Evolutionary conservation across 345 rosid genomes (phyloP).

Genomic region (Noccaea caerulescens): DNA sequence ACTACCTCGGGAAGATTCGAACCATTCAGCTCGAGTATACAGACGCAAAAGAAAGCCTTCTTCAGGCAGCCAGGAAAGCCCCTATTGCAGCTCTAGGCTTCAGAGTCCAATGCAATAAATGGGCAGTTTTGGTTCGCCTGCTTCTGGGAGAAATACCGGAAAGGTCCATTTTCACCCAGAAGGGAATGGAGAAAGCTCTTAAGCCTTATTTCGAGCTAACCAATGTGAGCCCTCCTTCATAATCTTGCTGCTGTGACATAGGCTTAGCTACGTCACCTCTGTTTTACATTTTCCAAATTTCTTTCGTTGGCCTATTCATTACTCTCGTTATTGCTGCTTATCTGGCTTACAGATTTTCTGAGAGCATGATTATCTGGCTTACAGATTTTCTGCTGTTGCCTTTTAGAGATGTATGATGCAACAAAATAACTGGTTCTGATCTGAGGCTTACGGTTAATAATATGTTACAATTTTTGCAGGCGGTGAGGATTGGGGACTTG

Average conservation of each 20-base stretch:
- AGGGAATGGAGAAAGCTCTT: constrained; percentile 85
- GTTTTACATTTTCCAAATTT: too few species aligned
- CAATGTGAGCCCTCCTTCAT: constrained; percentile 61
- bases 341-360: neutral
- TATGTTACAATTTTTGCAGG: constrained; percentile 52
- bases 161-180: constrained; percentile 80
- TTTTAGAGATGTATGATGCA: constrained; percentile 26
- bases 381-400: neutral
- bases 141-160: constrained; percentile 90
- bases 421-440: constrained; percentile 21
- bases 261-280: too few species aligned
- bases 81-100: constrained; percentile 82
- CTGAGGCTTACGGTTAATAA: constrained; percentile 4
- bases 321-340: neutral
- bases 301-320: neutral
- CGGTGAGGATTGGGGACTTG: constrained; percentile 89
- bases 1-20: constrained; percentile 87
- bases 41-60: constrained; percentile 90
- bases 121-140: constrained; percentile 80
- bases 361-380: constrained; percentile 9
- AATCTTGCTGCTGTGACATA: neutral
- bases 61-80: constrained; percentile 89
- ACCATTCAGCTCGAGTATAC: constrained; percentile 92
- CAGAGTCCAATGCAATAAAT: constrained; percentile 78
- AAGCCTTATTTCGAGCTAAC: constrained; percentile 89